These are phyloP conservation scores for Aspergillus avenaceus DNA, from an alignment of 495 filamentous ascomycete species.

Conservation along the genomic window DNA sequence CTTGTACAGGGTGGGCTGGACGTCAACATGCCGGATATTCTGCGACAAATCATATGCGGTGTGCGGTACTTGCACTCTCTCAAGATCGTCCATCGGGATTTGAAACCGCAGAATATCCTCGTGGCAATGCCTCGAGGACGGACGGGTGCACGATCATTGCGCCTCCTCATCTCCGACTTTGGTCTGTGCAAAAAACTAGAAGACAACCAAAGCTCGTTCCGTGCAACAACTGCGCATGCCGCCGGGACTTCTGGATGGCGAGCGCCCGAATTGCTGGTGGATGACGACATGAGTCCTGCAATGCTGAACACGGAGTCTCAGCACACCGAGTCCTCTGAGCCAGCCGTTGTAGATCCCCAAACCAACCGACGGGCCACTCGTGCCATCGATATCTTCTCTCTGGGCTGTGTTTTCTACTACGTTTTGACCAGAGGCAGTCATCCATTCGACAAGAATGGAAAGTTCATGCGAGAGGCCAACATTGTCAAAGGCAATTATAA, in stretches of 20 bases:
- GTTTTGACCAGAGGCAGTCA: conserved; percentile 88
- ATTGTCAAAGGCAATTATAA: conserved; percentile 83
- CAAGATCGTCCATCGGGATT: conserved; percentile 92
- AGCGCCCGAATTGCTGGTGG: conserved; percentile 85
- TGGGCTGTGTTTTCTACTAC: conserved; percentile 95
- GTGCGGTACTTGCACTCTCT: conserved; percentile 85
- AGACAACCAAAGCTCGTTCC: conserved; percentile 88
- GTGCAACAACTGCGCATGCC: conserved; percentile 88
- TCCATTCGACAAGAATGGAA: conserved; percentile 88
- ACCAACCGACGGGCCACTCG: conserved; percentile 82
- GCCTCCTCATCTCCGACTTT: conserved; percentile 93
- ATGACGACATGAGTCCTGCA: conserved; percentile 55
- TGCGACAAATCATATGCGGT: conserved; percentile 83
- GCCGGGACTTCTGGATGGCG: conserved; percentile 95
- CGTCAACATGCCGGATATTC: conserved; percentile 48
- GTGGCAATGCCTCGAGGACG: conserved; percentile 55
- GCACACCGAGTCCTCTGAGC: conserved; percentile 52
- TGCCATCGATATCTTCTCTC: conserved; percentile 93
- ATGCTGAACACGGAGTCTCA: conserved; percentile 33
- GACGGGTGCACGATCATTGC: conserved; percentile 32
- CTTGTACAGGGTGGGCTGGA: conserved; percentile 50
- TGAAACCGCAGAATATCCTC: conserved; percentile 96
- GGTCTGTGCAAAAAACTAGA: conserved; percentile 98
- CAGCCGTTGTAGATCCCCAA: conserved; percentile 56
- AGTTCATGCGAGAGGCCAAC: conserved; percentile 93